Base-by-base conservation (phyloP, 345 rosid genomes). In the Rubroshorea leprosula region DNA sequence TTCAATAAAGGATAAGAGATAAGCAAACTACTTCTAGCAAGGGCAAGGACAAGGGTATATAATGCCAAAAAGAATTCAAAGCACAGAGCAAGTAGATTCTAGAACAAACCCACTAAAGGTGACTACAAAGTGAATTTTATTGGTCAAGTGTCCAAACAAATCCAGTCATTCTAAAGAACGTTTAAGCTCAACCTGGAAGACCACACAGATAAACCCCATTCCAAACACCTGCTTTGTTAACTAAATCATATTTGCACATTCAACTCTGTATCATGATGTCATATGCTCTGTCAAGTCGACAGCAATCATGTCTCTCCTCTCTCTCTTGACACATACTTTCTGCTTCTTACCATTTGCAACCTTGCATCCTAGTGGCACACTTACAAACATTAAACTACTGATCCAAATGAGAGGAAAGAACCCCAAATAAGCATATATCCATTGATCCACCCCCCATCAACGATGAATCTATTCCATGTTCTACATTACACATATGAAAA, bases 391-490 rank as follows among this genome's bases (percentile, higher is more conserved):
- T 23, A 48, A 48, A 5, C 29, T 39, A 27, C 18, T 22, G 20
- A 29, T 48, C 10, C 22, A 60, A 27, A 49, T 49, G 55, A 50
- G 23, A 60, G 17, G 14, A 22, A 44, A 14, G 29, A 44, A 44
- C 27, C 59, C 27, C 25, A 24, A 25, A 53, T 22, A 62, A 62
- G 66, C 52, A 62, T 62, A 23, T 25, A 68, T 55, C 61, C 59
- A 26, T 25, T 3, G 18, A 70, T 51, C 64, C 55, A 25, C 47
- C 60, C 57, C 49, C 27, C 22, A 25, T 62, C 57, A 67, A 58
- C 27, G 49, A 51, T 41, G 76, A 63, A 77, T 68, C 55, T 77
- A 78, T 80, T 77, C 76, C 65, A 71, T 64, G 68, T 67, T 62
- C 74, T 48, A 57, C 45, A 67, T 51, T 31, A 57, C 45, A 65